Evolutionary conservation across 108 stramenopile genomes (phyloP).

Genomic region (Cyclotella sp.): DNA sequence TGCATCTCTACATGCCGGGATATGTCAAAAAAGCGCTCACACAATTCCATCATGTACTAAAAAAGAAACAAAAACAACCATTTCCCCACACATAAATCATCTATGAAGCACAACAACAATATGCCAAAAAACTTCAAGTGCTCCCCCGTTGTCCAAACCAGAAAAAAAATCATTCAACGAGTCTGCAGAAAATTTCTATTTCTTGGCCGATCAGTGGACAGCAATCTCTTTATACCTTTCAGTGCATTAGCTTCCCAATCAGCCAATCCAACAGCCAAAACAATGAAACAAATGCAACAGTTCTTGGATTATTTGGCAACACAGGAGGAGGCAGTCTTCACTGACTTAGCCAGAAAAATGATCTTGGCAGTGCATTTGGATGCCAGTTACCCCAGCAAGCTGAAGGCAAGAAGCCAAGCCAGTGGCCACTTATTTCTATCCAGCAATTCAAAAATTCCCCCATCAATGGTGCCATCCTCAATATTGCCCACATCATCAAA

Average conservation of each 20-base stretch:
- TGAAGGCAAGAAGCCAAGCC: neutral
- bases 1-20: no score
- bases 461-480: neutral
- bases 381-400: neutral
- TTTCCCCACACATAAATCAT: neutral
- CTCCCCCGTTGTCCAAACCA: neutral
- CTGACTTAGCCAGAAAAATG: neutral
- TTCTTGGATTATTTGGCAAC: no score
- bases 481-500: no score
- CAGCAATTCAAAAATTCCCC: neutral
- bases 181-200: no score
- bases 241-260: neutral
- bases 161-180: neutral
- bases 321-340: neutral
- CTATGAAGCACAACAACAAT: neutral
- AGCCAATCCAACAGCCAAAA: no score
- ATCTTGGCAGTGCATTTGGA: neutral
- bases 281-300: no score
- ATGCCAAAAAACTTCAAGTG: neutral
- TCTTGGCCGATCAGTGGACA: neutral
- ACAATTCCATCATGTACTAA: neutral
- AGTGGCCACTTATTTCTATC: neutral
- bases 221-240: neutral
- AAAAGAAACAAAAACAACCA: no score
- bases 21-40: no score